Percentiles rank a stretch among this genome's conserved stretches.
These are phyloP conservation scores for Claviceps digitariae DNA, from an alignment of 2,329 filamentous ascomycete genomes.

Conservation along the genomic window DNA sequence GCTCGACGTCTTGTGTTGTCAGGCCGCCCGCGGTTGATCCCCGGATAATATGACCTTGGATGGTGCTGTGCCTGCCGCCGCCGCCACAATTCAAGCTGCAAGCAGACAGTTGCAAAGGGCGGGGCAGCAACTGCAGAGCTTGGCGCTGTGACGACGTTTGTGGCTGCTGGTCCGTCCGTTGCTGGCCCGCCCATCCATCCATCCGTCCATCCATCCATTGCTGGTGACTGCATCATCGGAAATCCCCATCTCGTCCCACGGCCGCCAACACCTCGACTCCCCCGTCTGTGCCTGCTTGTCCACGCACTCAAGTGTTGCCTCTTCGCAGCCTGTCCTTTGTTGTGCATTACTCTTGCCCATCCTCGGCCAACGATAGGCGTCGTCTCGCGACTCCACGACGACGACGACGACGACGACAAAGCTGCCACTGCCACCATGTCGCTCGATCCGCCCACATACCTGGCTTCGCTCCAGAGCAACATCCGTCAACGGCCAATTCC, in stretches of 20 bases:
- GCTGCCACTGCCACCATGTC: slow-evolving; percentile 49
- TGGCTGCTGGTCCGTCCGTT: background rate
- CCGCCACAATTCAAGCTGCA: background rate
- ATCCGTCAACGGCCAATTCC: slow-evolving; percentile 91
- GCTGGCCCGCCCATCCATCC: no score
- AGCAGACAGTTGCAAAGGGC: background rate
- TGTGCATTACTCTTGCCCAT: background rate
- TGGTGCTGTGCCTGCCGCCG: background rate
- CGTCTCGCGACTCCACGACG: slow-evolving; percentile 11
- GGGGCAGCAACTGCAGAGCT: background rate
- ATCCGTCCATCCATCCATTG: no score
- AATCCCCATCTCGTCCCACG: slow-evolving; percentile 4
- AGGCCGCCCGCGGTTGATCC: background rate
- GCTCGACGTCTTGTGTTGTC: background rate
- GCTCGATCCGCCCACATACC: slow-evolving; percentile 81
- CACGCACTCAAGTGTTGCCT: background rate
- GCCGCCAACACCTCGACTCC: background rate
- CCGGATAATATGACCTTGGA: background rate
- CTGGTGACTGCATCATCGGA: slow-evolving; percentile 7
- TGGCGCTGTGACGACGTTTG: slow-evolving; percentile 7
- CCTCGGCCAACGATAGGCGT: slow-evolving; percentile 1
- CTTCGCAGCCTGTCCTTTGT: background rate
- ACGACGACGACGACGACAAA: slow-evolving; percentile 10
- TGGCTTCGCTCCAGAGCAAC: slow-evolving; percentile 81
- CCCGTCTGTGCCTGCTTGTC: slow-evolving; percentile 1